Base-by-base conservation (phyloP, 164 flowering plant genomes). In the Vitis amurensis region DNA sequence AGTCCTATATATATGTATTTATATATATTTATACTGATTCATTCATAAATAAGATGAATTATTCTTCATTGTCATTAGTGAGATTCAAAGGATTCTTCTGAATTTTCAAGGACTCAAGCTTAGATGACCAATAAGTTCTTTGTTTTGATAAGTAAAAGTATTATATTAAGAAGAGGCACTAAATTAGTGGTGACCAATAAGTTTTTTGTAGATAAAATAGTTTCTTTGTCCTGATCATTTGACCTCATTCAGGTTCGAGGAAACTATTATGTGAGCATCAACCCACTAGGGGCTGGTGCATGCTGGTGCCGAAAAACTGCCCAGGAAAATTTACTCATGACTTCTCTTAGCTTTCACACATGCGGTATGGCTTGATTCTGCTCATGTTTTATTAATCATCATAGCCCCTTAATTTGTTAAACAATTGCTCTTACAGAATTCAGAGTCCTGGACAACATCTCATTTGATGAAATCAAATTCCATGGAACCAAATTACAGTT, bases 221-320 rank as follows among this genome's bases (percentile, higher is more conserved):
- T 23, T 23, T 23, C 27, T 23, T 23, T 23, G 27, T 23, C 27
- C 27, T 23, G 27, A 23, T 23, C 59, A 9, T 19, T 50, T 57
- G 31, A 47, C 47, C 13, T 52, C 70, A 12, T 67, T 63, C 77
- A 92, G 97, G 71, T 93, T 70, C 83, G 93, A 59, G 98, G 98
- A 61, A 86, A 83, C 31, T 89, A 91, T 69, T 91, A 88, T 63
- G 58, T 91, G 61, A 84, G 85, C 77, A 71, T 88, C 53, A 56
- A 93, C 76, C 60, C 80, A 59, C 48, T 81, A 11, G 97, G 97
- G 12, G 62, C 64, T 31, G 98, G 98, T 23, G 78, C 91, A 47
- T 78, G 71, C 23, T 91, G 97, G 98, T 88, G 97, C n/a, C 74
- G 91, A 53, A 84, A 81, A 66, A 80, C 80, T 53, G 90, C 95